Evolutionary conservation across 108 stramenopile species (phyloP).

Genomic region (Seminavis robusta): DNA sequence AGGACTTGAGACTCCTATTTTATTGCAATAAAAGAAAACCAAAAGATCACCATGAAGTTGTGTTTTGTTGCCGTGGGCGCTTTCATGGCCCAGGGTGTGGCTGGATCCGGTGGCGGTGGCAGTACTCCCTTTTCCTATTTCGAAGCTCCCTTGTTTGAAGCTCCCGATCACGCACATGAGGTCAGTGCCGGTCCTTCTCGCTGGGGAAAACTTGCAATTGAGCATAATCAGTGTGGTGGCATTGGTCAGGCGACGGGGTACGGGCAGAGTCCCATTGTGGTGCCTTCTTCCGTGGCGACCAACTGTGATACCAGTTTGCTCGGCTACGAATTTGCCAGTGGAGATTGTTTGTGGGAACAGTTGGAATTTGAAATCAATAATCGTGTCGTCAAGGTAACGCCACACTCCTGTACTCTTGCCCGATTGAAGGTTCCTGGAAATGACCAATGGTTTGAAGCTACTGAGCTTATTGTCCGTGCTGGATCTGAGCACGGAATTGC

Average conservation of each 20-base stretch:
- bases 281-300: background rate
- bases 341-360: conserved; percentile 1
- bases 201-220: background rate
- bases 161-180: no score
- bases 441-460: conserved; percentile 3
- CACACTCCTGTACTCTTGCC: background rate
- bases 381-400: conserved; percentile 3
- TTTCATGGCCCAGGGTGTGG: no score
- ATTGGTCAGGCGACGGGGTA: background rate
- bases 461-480: conserved; percentile 28
- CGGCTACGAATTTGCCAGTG: background rate
- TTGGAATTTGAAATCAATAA: background rate
- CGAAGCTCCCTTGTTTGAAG: no score
- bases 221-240: conserved; percentile 12
- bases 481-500: conserved; percentile 19
- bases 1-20: no score
- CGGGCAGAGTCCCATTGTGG: conserved; percentile 1
- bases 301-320: background rate
- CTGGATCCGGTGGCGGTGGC: no score
- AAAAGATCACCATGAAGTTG: no score
- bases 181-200: conserved; percentile 5
- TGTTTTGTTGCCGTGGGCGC: no score
- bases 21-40: no score
- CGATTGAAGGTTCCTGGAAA: conserved; percentile 1
- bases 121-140: no score